These are phyloP conservation scores for Lenwebbia sp. DNA, from an alignment of 345 rosid genomes.

Conservation along the genomic window DNA sequence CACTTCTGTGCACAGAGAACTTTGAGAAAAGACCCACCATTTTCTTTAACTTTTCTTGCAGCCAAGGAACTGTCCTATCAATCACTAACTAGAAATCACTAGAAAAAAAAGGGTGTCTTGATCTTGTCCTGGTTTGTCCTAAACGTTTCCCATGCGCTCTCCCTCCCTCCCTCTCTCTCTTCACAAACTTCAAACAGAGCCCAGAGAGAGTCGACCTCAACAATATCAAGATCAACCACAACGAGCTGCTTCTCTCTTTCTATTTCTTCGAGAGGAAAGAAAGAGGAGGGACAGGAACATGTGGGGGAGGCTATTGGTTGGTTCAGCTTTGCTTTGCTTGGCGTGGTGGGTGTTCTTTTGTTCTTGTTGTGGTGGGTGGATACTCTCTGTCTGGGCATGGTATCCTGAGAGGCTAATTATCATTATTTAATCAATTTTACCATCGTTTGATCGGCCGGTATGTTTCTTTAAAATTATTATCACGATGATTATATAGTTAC, in stretches of 20 bases:
- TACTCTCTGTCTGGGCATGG: background rate
- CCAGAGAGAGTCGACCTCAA: background rate
- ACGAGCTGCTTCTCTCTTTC: background rate
- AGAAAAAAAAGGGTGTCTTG: background rate
- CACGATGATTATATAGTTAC: background rate
- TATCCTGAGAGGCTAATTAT: background rate
- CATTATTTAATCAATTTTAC: background rate
- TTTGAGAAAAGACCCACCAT: conserved; percentile 96
- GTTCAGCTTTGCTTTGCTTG: background rate
- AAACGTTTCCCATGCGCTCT: background rate
- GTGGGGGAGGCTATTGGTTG: background rate
- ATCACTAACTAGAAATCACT: background rate
- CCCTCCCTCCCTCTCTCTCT: background rate
- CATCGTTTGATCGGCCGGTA: background rate
- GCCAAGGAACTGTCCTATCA: background rate
- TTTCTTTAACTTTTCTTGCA: background rate
- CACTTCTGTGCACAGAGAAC: conserved; percentile 55
- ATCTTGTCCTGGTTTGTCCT: background rate
- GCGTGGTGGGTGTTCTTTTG: background rate
- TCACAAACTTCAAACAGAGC: background rate
- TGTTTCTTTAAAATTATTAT: background rate
- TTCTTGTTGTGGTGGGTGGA: background rate
- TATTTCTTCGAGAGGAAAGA: background rate
- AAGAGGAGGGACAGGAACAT: background rate
- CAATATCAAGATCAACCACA: background rate